A percentile compares a stretch with the other conserved stretches of the same genome.
Conservation (phyloP, 495 filamentous ascomycete genomes). For the Hypoxylon subgilvum region DNA sequence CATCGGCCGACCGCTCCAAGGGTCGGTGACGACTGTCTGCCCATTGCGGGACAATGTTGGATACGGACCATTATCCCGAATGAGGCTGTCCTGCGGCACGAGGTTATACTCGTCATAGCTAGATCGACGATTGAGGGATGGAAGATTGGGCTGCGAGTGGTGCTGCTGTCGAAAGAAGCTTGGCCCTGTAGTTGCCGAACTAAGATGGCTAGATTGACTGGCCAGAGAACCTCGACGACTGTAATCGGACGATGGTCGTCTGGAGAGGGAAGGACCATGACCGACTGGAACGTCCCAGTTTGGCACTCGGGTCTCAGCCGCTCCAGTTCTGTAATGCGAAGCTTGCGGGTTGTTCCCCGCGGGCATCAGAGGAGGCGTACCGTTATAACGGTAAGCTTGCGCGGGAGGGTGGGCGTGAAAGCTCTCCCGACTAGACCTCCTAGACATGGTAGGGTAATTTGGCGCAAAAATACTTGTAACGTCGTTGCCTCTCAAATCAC, state of each 20-base stretch:
- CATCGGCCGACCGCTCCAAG: slow-evolving; percentile 42
- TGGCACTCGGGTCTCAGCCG: slow-evolving; percentile 20
- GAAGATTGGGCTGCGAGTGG: slow-evolving; percentile 34
- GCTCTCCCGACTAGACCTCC: slow-evolving; percentile 44
- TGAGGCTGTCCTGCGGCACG: slow-evolving; percentile 18
- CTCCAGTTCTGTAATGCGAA: slow-evolving; percentile 26
- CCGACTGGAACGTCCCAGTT: slow-evolving; percentile 43
- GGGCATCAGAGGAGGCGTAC: slow-evolving; percentile 22
- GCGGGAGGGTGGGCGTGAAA: slow-evolving; percentile 38
- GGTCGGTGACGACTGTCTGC: slow-evolving; percentile 35
- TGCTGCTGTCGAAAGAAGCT: slow-evolving; percentile 29
- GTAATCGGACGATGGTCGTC: slow-evolving; percentile 37
- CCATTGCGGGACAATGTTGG: slow-evolving; percentile 50
- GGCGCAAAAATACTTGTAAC: neutral
- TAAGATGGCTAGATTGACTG: slow-evolving; percentile 39
- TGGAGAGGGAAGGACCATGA: slow-evolving; percentile 36
- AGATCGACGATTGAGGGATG: slow-evolving; percentile 45
- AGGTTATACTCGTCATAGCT: slow-evolving; percentile 50
- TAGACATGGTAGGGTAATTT: slow-evolving; percentile 25
- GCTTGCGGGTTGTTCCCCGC: slow-evolving; percentile 38
- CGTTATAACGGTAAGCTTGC: slow-evolving; percentile 11
- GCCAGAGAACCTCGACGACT: slow-evolving; percentile 38
- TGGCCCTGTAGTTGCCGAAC: slow-evolving; percentile 24
- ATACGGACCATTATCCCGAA: slow-evolving; percentile 35
- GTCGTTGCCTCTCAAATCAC: slow-evolving; percentile 34